Evolutionary conservation across 306 rosid species (phyloP).

Genomic region (Astragalus membranaceus): DNA sequence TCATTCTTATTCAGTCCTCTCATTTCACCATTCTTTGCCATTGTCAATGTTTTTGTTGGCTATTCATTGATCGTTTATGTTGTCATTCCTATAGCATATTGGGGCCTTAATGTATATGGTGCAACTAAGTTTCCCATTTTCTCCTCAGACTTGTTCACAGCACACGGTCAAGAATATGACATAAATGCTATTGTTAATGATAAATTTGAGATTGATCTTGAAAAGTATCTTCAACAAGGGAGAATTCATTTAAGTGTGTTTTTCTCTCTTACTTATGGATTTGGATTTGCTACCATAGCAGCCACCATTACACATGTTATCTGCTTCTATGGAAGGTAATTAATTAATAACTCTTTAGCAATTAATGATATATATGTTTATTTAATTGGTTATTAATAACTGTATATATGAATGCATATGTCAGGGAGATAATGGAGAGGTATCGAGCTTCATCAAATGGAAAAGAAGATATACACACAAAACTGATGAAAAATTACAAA

Average conservation of each 20-base stretch:
- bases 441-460: constrained; percentile 48
- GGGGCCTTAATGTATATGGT: constrained; percentile 49
- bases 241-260: constrained; percentile 46
- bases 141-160: constrained; percentile 58
- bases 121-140: constrained; percentile 63
- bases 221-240: constrained; percentile 43
- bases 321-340: constrained; percentile 62
- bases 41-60: constrained; percentile 47
- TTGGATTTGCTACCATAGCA: constrained; percentile 71
- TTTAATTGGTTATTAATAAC: neutral
- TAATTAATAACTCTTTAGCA: neutral
- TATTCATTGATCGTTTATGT: constrained; percentile 34
- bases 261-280: constrained; percentile 54
- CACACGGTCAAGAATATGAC: constrained; percentile 44
- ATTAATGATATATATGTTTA: neutral
- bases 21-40: constrained; percentile 62
- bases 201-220: constrained; percentile 41
- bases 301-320: constrained; percentile 61
- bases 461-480: constrained; percentile 70
- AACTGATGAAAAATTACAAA: constrained; percentile 55
- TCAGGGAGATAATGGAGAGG: constrained; percentile 65
- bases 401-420: too few species aligned
- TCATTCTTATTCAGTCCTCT: constrained; percentile 70
- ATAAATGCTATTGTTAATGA: constrained; percentile 52
- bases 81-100: constrained; percentile 49